Percentiles rank a stretch among this genome's conserved stretches.
Evolutionary conservation across 441 rosid genomes (phyloP).

Genomic region (Gossypium laxum): DNA sequence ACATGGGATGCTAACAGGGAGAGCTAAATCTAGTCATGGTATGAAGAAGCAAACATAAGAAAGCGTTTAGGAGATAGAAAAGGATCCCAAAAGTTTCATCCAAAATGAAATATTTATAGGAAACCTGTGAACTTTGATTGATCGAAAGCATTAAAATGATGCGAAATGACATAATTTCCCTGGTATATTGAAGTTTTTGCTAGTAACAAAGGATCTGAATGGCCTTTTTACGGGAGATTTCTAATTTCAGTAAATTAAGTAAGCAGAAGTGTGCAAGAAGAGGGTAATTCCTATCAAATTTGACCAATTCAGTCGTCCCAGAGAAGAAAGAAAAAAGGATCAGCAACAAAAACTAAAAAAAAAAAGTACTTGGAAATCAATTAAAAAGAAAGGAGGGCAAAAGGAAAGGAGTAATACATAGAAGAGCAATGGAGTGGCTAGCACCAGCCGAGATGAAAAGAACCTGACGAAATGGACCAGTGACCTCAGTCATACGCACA

Average conservation of each 20-base stretch:
- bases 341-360: slow-evolving; percentile 3
- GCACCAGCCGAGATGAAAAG: slow-evolving; percentile 90
- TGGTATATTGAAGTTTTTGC: not conserved
- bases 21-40: not conserved
- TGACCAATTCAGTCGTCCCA: not conserved
- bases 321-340: slow-evolving; percentile 8
- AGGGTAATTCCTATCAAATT: not conserved
- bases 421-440: slow-evolving; percentile 84
- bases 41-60: not conserved
- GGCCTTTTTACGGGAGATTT: not conserved
- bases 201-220: not conserved
- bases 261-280: not conserved
- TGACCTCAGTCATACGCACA: slow-evolving; percentile 28
- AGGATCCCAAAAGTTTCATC: not conserved
- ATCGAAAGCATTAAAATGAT: not conserved
- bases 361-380: not conserved
- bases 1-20: not conserved
- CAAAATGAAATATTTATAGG: not conserved
- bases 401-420: slow-evolving; percentile 36
- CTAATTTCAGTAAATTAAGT: not conserved
- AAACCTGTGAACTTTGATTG: not conserved
- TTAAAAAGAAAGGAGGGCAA: not conserved
- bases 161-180: not conserved
- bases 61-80: not conserved
- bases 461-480: slow-evolving; percentile 48